phyloP scores from a whole-genome alignment of 2,329 filamentous ascomycete genomes.

The Didymella lethalis region DNA sequence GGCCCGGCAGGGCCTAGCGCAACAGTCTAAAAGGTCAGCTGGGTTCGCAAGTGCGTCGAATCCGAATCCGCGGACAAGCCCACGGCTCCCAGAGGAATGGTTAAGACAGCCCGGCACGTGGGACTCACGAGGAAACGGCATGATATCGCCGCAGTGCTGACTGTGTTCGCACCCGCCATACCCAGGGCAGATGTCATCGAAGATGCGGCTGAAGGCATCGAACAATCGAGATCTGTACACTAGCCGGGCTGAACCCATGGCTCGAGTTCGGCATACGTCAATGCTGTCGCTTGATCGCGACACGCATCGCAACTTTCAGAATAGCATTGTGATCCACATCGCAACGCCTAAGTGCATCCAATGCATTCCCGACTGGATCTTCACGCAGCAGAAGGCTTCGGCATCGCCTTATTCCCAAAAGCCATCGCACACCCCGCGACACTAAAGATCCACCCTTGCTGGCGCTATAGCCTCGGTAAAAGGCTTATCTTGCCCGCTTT shows the following conservation, averaged over 20 bases:
- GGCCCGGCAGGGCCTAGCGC: constrained; percentile 15
- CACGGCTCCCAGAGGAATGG: constrained; percentile 8
- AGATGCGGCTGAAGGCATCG: constrained; percentile 15
- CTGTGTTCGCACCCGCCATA: background rate
- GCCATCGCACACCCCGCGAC: constrained; percentile 22
- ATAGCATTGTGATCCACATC: background rate
- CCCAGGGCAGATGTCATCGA: constrained; percentile 1
- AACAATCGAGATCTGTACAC: constrained; percentile 11
- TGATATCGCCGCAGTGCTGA: constrained; percentile 11
- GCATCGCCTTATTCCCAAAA: constrained; percentile 18
- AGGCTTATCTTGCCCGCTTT: constrained; percentile 3
- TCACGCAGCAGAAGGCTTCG: background rate
- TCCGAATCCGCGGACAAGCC: constrained; percentile 10
- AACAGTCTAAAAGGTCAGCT: constrained; percentile 12
- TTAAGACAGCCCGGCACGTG: constrained; percentile 11
- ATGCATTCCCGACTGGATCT: background rate
- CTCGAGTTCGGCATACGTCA: background rate
- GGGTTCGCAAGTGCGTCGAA: constrained; percentile 17
- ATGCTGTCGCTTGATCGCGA: constrained; percentile 1
- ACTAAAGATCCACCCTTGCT: background rate
- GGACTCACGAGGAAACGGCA: constrained; percentile 8
- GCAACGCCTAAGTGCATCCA: background rate
- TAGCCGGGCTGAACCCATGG: constrained; percentile 6
- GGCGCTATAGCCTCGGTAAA: constrained; percentile 8
- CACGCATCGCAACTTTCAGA: background rate